Evolutionary conservation across 2,329 filamentous ascomycete genomes (phyloP).

Genomic region (Aspergillus sp.): DNA sequence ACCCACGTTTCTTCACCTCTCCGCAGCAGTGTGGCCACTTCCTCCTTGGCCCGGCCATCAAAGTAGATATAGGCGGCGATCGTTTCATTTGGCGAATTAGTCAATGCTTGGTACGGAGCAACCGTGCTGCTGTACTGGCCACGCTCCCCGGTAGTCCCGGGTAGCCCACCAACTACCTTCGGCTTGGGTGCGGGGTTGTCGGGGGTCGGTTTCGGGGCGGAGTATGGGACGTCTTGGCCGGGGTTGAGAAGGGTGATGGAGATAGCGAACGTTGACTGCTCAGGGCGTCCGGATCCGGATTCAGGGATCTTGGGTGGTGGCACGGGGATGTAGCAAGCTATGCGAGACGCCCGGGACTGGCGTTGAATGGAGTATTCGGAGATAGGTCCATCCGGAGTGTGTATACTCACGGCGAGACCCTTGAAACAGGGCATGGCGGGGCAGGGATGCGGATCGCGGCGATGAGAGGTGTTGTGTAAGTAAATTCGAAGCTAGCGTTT

Average conservation of each 20-base stretch:
- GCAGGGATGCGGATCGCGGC: background rate
- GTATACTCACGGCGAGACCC: constrained; percentile 96
- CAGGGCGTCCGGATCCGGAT: constrained; percentile 71
- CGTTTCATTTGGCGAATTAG: constrained; percentile 90
- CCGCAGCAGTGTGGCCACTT: constrained; percentile 89
- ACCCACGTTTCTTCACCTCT: constrained; percentile 99
- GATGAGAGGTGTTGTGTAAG: background rate
- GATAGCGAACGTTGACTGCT: constrained; percentile 95
- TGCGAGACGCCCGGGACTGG: constrained; percentile 84
- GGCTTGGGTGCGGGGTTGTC: constrained; percentile 79
- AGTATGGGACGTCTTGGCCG: constrained; percentile 87
- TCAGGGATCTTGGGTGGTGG: constrained; percentile 79
- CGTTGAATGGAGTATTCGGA: constrained; percentile 94
- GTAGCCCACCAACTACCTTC: constrained; percentile 74
- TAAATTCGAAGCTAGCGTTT: background rate
- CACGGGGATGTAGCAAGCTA: constrained; percentile 96
- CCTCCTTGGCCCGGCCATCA: constrained; percentile 90
- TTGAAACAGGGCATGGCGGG: constrained; percentile 89
- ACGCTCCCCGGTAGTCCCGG: constrained; percentile 55
- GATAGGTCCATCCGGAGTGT: constrained; percentile 76
- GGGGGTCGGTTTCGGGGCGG: constrained; percentile 75
- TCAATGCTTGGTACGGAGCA: constrained; percentile 87
- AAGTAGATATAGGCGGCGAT: constrained; percentile 99
- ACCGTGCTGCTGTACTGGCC: constrained; percentile 62
- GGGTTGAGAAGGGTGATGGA: constrained; percentile 94